Evolutionary conservation across 768 basidiomycete species (phyloP).

Genomic region (Roridomyces roridus): DNA sequence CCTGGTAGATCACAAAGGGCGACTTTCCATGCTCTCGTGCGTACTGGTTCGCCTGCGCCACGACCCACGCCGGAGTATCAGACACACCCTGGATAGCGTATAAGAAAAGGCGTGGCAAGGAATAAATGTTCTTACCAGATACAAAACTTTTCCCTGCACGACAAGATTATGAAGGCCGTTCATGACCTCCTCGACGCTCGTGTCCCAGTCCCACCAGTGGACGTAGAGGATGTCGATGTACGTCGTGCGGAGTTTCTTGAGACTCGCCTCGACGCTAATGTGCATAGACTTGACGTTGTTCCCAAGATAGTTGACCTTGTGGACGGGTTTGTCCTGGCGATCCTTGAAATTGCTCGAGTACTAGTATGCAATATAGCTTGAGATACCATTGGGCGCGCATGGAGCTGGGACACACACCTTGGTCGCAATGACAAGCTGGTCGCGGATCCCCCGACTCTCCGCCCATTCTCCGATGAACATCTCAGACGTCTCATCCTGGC

Average conservation of each 20-base stretch:
- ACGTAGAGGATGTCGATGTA: too few species aligned
- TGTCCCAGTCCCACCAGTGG: conserved; percentile 61
- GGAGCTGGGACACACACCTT: conserved; percentile 30
- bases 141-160: conserved; percentile 53
- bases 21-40: background rate
- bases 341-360: conserved; percentile 27
- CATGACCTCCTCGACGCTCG: conserved; percentile 64
- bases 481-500: conserved; percentile 45
- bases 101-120: background rate
- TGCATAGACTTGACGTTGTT: conserved; percentile 49
- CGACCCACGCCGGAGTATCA: background rate
- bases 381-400: background rate
- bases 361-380: too few species aligned
- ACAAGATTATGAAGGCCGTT: conserved; percentile 57
- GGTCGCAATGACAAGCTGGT: conserved; percentile 53
- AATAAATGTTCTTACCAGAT: conserved; percentile 35
- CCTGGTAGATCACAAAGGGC: background rate
- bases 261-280: too few species aligned
- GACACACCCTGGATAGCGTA: background rate
- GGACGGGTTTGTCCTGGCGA: conserved; percentile 16
- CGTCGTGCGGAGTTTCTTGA: too few species aligned
- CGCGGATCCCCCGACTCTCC: conserved; percentile 42
- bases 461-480: conserved; percentile 56
- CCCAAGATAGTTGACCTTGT: conserved; percentile 40
- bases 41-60: background rate